phyloP scores from a whole-genome alignment of 2,329 filamentous ascomycete genomes.

The Mycosphaerelloides madeirae region DNA sequence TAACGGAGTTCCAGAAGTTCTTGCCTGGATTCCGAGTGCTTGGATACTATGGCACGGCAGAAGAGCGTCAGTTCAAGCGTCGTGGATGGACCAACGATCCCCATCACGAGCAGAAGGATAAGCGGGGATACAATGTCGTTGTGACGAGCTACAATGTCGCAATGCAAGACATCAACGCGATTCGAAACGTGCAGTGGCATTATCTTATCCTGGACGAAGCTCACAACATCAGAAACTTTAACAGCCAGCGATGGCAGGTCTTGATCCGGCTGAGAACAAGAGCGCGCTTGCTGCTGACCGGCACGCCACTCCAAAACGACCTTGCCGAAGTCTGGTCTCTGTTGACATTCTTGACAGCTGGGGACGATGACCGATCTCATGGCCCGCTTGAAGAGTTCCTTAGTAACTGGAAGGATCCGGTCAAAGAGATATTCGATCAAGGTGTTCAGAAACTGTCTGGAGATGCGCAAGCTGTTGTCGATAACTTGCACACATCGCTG shows the following conservation, averaged over 20 bases:
- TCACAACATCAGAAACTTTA: conserved; percentile 99
- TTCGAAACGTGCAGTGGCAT: conserved; percentile 90
- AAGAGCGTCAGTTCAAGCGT: conserved; percentile 86
- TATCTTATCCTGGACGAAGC: conserved; percentile 98
- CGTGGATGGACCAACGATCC: conserved; percentile 84
- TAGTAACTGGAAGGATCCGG: conserved; percentile 90
- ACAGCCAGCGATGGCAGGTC: conserved; percentile 94
- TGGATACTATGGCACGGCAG: conserved; percentile 90
- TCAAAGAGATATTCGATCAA: conserved; percentile 93
- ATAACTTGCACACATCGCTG: conserved; percentile 88
- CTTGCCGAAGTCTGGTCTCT: conserved; percentile 95
- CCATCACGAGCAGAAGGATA: conserved; percentile 65
- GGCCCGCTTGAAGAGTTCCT: conserved; percentile 94
- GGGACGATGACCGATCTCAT: conserved; percentile 73
- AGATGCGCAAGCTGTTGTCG: conserved; percentile 85
- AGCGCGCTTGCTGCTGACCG: conserved; percentile 80
- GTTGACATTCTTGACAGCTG: conserved; percentile 92
- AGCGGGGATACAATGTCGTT: conserved; percentile 96
- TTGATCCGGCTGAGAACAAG: conserved; percentile 89
- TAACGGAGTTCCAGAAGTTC: conserved; percentile 99
- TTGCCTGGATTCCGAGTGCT: conserved; percentile 96
- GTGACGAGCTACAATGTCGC: conserved; percentile 98
- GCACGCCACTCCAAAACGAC: conserved; percentile 95
- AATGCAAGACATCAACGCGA: conserved; percentile 86
- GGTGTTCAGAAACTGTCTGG: conserved; percentile 91